Evolutionary conservation across 371 early-diverging fungal species (phyloP), one percentile per base, ranked within the genome.

Genomic region (Nosema muscidifuracis): DNA sequence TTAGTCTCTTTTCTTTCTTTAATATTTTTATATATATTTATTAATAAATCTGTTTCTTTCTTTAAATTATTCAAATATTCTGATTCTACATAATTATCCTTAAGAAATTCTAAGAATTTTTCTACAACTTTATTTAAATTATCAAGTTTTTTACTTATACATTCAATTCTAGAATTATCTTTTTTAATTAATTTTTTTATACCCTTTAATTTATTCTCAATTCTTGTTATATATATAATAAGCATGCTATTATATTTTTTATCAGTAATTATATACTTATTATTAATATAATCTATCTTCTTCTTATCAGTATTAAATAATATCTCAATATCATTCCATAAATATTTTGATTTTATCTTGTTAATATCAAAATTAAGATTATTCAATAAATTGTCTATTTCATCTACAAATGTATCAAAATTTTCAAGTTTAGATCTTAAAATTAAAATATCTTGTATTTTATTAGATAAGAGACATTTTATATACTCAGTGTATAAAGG

Each of bases 61-160:
- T 51, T n/a, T 50, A 58, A 22, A 10, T 63, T 28, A 16, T 60
- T 43, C 33, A 68, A 26, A 75, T 65, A 69, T 15, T 33, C 20
- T 2, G 75, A 75, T 30, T 75, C 75, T 36, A 75, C 65, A 42
- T 68, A 51, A 47, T 75, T 75, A 10, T 75, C 70, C 1, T 42
- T 18, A 38, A 75, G 30, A 60, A 75, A 56, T 0, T 30, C 13
- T 53, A 58, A 28, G 22, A 74, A 47, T 34, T 28, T n/a, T 18
- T 55, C 28, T 42, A 63, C 15, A 2, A 26, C 40, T 24, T 18
- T 16, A n/a, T 43, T 18, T 20, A 67, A 10, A 31, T 10, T 26
- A 2, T 68, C 36, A 10, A 42, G 33, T 18, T 43, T 43, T 20
- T 67, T 63, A n/a, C 30, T 28, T 33, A 63, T 55, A 20, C 36